Evolutionary conservation across 805 yeast genomes (phyloP).

Genomic region (Yamadazyma endophytica): DNA sequence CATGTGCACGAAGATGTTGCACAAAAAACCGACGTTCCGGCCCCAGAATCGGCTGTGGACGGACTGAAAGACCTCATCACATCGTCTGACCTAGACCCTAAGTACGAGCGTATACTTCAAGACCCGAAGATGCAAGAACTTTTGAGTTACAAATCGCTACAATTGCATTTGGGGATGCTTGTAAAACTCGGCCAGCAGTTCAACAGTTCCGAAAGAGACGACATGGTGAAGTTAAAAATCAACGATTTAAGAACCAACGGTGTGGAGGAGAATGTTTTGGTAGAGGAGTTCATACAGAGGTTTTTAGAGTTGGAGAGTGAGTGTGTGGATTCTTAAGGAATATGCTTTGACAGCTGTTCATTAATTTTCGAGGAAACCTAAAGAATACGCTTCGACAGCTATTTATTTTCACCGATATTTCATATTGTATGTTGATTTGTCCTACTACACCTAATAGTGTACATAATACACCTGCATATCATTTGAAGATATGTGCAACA

Average conservation of each 20-base stretch:
- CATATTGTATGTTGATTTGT: conserved; percentile 19
- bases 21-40: not conserved
- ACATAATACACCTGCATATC: not conserved
- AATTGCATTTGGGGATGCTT: conserved; percentile 50
- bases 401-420: conserved; percentile 10
- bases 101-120: conserved; percentile 23
- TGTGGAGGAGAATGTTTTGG: conserved; percentile 56
- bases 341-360: not conserved
- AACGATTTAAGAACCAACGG: conserved; percentile 63
- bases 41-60: not conserved
- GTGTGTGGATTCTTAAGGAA: no score
- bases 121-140: conserved; percentile 44
- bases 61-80: no score
- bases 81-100: conserved; percentile 1
- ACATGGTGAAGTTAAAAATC: conserved; percentile 58
- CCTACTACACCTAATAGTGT: not conserved
- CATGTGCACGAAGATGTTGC: no score
- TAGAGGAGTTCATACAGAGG: conserved; percentile 63
- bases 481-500: conserved; percentile 1
- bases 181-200: conserved; percentile 13
- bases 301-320: conserved; percentile 27
- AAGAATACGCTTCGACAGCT: not conserved
- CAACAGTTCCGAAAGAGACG: conserved; percentile 47
- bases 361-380: no score
- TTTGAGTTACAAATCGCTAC: conserved; percentile 50